A percentile compares a stretch with the other conserved stretches of the same genome.
Evolutionary conservation across 768 basidiomycete genomes (phyloP).

Genomic region (Paxillus rubicundulus): DNA sequence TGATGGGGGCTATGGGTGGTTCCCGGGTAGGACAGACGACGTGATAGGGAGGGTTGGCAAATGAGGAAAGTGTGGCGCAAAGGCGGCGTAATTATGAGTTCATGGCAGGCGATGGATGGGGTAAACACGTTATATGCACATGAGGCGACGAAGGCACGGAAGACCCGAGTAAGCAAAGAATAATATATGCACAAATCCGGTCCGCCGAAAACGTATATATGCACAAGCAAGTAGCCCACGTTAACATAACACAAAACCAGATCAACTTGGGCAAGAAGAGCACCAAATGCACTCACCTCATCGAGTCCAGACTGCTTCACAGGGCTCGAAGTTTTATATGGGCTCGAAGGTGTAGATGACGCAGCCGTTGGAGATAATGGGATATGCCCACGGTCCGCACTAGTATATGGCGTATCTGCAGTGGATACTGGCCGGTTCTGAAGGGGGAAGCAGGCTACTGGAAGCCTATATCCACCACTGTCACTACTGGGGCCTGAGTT

Average conservation of each 20-base stretch:
- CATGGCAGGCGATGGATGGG: background rate
- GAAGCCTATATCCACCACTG: slow-evolving; percentile 8
- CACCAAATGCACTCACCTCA: background rate
- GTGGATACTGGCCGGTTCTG: slow-evolving; percentile 1
- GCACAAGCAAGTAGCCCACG: too few species aligned
- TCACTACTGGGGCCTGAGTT: background rate
- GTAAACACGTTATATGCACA: too few species aligned
- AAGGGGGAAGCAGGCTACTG: slow-evolving; percentile 10
- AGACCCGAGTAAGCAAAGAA: background rate
- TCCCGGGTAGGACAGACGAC: background rate
- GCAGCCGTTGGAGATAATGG: slow-evolving; percentile 21
- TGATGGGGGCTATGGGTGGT: slow-evolving; percentile 1
- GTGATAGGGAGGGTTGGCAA: background rate
- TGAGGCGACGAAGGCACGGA: too few species aligned
- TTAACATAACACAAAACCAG: background rate
- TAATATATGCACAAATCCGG: background rate
- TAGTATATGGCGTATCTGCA: slow-evolving; percentile 3
- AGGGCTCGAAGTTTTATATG: slow-evolving; percentile 26
- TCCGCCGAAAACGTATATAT: background rate
- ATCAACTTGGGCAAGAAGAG: background rate
- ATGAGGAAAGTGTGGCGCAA: background rate
- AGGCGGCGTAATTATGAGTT: too few species aligned
- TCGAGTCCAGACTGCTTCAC: slow-evolving; percentile 13
- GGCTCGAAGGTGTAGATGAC: slow-evolving; percentile 31
- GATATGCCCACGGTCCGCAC: background rate